phyloP scores from a whole-genome alignment of 345 rosid species.

The Eucalyptus victrix region DNA sequence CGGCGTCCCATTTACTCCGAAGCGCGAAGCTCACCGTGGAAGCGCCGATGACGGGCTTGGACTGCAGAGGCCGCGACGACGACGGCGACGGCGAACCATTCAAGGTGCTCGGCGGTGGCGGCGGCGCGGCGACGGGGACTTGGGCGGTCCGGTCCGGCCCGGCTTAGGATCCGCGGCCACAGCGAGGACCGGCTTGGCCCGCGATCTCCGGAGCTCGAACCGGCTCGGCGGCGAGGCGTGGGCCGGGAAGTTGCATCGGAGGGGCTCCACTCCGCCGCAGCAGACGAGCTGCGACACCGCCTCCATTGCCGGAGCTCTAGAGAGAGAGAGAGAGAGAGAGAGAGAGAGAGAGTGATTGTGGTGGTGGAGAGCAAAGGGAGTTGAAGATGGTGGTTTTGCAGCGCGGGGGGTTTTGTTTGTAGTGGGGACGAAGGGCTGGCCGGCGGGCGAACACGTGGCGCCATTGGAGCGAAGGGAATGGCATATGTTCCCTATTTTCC shows the following conservation, averaged over 20 bases:
- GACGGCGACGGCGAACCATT: slow-evolving; percentile 13
- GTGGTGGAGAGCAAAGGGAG: background rate
- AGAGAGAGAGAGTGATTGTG: background rate
- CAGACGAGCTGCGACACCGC: slow-evolving; percentile 2
- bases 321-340: background rate
- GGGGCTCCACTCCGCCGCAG: slow-evolving; percentile 3
- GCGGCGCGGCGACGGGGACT: slow-evolving; percentile 13
- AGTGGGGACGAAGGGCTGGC: slow-evolving; percentile 3
- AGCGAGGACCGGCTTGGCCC: slow-evolving; percentile 10
- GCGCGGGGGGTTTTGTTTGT: background rate
- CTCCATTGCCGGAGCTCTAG: background rate
- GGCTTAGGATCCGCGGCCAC: slow-evolving; percentile 77
- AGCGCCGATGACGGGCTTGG: slow-evolving; percentile 42
- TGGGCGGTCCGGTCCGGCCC: slow-evolving; percentile 14
- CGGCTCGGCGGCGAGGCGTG: background rate
- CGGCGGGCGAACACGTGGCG: slow-evolving; percentile 39
- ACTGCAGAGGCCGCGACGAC: slow-evolving; percentile 18
- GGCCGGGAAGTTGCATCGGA: background rate
- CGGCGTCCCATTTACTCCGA: background rate
- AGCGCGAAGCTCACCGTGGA: slow-evolving; percentile 26
- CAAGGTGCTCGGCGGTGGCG: slow-evolving; percentile 23
- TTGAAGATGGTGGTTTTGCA: no score
- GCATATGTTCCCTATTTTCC: background rate
- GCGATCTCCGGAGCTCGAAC: background rate
- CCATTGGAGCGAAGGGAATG: background rate